A percentile compares a stretch with the other conserved stretches of the same genome.
Conservation (phyloP, 495 filamentous ascomycete genomes). For the Tuber melanosporum region DNA sequence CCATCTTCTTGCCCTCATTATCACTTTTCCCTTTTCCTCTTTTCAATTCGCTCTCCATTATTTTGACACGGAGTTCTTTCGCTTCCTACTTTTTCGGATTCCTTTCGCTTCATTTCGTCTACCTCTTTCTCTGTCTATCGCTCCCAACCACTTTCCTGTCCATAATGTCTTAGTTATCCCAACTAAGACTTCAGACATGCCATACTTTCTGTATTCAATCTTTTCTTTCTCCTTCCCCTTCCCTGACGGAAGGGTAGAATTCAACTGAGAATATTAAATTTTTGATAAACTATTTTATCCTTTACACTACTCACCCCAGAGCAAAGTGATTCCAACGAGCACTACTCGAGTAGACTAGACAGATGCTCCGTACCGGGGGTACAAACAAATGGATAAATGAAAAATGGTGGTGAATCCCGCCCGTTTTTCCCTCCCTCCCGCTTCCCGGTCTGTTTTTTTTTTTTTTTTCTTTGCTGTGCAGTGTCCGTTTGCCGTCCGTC, state of each 20-base stretch:
- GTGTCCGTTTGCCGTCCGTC: background rate
- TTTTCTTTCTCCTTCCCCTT: background rate
- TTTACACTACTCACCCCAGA: background rate
- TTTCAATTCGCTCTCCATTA: background rate
- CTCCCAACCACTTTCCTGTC: background rate
- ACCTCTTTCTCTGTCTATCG: background rate
- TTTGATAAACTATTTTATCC: background rate
- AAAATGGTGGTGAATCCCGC: background rate
- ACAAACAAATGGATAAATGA: background rate
- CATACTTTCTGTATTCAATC: background rate
- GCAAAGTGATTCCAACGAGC: background rate
- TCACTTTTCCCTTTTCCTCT: slow-evolving; percentile 24
- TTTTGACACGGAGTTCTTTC: background rate
- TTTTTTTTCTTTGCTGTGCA: slow-evolving; percentile 1
- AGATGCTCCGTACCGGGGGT: background rate
- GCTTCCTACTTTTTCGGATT: slow-evolving; percentile 15
- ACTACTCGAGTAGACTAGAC: background rate
- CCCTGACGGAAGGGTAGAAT: background rate
- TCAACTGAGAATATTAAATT: background rate
- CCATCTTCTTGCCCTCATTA: background rate
- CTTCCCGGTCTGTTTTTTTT: slow-evolving; percentile 22
- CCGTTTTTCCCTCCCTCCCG: slow-evolving; percentile 9
- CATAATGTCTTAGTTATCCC: background rate
- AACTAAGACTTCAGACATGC: background rate
- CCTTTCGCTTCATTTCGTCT: slow-evolving; percentile 26